Base-by-base conservation (phyloP, 2,329 filamentous ascomycete species). In the Aspergillus thermomutatus region DNA sequence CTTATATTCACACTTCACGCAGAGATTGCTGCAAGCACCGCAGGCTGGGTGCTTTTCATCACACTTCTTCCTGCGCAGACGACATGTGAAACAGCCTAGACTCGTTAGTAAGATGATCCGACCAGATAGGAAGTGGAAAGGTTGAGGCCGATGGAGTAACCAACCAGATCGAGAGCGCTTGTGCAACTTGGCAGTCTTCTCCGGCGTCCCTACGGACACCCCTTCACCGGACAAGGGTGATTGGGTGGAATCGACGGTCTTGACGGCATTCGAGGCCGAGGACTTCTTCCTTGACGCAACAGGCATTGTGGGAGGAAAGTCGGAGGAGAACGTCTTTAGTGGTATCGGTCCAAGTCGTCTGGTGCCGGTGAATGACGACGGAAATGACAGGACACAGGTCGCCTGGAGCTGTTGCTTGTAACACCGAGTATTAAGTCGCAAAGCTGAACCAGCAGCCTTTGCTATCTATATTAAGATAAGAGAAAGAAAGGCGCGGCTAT, bases 1-100 rank as follows among this genome's bases (percentile, higher is more conserved):
- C 82, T 96, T 96, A 80, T 97, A 99, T 80, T 97, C 92, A 80
- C 94, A 99, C 69, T 83, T 82, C 56, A 99, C 83, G 53, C 90
- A 89, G 55, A 99, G 87, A 70, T 87, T 83, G 62, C 78, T 81
- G 76, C 86, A 89, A 57, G 86, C 84, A 66, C 79, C 81, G 72
- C 86, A 88, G 50, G 79, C 73, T n/a, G 83, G 80, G 68, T 86
- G 87, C 59, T 80, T 81, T 70, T 89, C 86, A 64, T 88, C 86
- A 68, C 86, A 89, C 78, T 88, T 88, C 79, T 88, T 88, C 63
- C 86, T 75, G 69, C 86, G 82, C 60, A 88, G 74, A 60, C 86
- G 82, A 72, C 86, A 89, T 66, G 84, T 88, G 71, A 85, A 88
- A 76, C 85, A 87, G 55, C 85, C 86, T 87, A 68, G 2, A n/a